Evolutionary conservation across 1,139 yeast genomes (phyloP), one percentile per base, ranked within the genome.

Genomic region (Pichia inconspicua): DNA sequence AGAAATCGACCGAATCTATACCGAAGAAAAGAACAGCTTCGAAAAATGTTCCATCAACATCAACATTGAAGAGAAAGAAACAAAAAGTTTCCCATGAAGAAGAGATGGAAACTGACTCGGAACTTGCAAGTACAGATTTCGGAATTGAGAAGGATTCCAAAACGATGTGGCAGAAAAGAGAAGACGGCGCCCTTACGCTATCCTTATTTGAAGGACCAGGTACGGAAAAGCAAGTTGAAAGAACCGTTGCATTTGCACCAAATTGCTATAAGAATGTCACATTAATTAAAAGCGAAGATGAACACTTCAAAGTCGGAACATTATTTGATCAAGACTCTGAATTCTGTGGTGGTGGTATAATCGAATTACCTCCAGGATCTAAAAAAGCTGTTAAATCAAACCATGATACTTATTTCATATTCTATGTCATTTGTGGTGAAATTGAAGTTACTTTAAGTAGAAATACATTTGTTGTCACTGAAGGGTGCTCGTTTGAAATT

Each of bases 401-500:
- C 14, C 80, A 77, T 37, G 80, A 80, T 48, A 81, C 86, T 7
- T 75, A 82, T 53, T 83, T 84, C 57, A 78, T 84, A 34, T 89
- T 88, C 62, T 84, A 80, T 62, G 88, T 89, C 35, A 74, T 84
- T 11, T 69, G 73, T 40, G 97, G 97, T 0, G 60, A 75, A 2
- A 65, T 87, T 14, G 87, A 86, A 58, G 90, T 86, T 3, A 75
- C 78, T 1, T 58, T 90, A 9, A 77, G 80, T 41, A 78, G 77
- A 9, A 72, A 72, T 28, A 72, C 68, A 25, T 86, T 90, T 60
- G 68, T 79, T 7, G 84, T 83, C 9, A 74, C 78, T 0, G 70
- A 74, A 53, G 96, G 96, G 1, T 85, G 95, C 49, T 77, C 92
- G 1, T 82, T 89, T 58, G 86, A 84, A 56, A 75, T 89, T 3